Evolutionary conservation across 1,139 yeast species (phyloP), one percentile per base, ranked within the genome.

Genomic region (Blastobotrys persicus): DNA sequence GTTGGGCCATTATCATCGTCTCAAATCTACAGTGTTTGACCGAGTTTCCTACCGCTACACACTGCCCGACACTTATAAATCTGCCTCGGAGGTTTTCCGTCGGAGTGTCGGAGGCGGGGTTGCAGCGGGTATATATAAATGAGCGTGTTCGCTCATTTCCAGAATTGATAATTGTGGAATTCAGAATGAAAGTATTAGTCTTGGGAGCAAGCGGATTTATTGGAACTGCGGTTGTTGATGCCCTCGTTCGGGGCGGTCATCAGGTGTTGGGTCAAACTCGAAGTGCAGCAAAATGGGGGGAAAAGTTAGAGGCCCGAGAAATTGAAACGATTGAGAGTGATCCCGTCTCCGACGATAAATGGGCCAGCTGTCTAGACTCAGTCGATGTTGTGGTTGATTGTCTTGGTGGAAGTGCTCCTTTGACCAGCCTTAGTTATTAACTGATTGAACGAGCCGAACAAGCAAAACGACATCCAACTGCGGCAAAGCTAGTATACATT

Each of bases 181-280:
- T 20, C 7, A 11, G 4, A 19, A 45, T 45, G 47, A 52, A 48
- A 41, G 54, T 55, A 9, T 48, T 53, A 31, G 44, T 55, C 17
- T 42, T 53, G 42, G 58, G 58, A n/a, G 58, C 56, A 18, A 46
- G 52, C 17, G 58, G 57, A 2, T 53, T 51, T 26, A 52, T 53
- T 42, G 58, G 57, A 11, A 14, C 44, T 7, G 53, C 47, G 9
- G 45, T 45, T 17, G 42, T 38, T 6, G 31, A 40, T 6, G 46
- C 47, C 4, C 46, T 54, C 16, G 45, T 55, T 7, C 31, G 34
- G 5, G 20, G 34, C 17, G 52, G 52, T 11, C 56, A 54, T 31
- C 51, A 51, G 17, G 57, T 54, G 11, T 47, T 48, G 14, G 57
- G 56, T 2, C 46, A 47, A 34, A 54, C 55, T 23, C 46, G 56